These are phyloP conservation scores for Xylaria sp. DNA, from an alignment of 2,329 filamentous ascomycete species.

Conservation along the genomic window DNA sequence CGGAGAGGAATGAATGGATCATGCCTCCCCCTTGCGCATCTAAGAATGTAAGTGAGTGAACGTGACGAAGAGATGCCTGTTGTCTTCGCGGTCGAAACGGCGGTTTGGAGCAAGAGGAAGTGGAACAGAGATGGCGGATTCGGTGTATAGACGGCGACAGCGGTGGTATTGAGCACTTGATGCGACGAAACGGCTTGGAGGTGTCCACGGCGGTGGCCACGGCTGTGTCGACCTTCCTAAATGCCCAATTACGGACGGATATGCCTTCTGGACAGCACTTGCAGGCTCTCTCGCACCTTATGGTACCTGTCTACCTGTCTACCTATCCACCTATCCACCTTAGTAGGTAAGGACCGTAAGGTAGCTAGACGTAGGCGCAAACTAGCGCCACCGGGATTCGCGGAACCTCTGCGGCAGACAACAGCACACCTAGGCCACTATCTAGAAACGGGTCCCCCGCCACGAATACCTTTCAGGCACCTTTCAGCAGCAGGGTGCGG, in stretches of 20 bases:
- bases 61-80: not conserved
- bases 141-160: not conserved
- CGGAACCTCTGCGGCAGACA: not conserved
- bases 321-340: not conserved
- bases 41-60: not conserved
- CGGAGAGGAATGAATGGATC: slow-evolving; percentile 8
- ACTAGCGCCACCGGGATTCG: slow-evolving; percentile 14
- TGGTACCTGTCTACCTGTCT: too few species aligned
- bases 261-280: too few species aligned
- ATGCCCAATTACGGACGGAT: not conserved
- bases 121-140: not conserved
- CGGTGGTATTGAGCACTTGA: slow-evolving; percentile 9
- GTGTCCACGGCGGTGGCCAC: too few species aligned
- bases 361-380: too few species aligned
- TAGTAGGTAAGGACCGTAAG: too few species aligned
- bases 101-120: not conserved
- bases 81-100: not conserved
- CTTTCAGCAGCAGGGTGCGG: not conserved
- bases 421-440: not conserved
- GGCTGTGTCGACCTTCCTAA: not conserved
- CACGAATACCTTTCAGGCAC: not conserved
- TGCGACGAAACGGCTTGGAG: slow-evolving; percentile 4
- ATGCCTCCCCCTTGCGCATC: slow-evolving; percentile 1
- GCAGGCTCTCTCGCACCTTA: too few species aligned
- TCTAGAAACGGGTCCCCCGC: not conserved